These are phyloP conservation scores for Hirsutella minnesotensis DNA, from an alignment of 2,329 filamentous ascomycete species.

Conservation along the genomic window DNA sequence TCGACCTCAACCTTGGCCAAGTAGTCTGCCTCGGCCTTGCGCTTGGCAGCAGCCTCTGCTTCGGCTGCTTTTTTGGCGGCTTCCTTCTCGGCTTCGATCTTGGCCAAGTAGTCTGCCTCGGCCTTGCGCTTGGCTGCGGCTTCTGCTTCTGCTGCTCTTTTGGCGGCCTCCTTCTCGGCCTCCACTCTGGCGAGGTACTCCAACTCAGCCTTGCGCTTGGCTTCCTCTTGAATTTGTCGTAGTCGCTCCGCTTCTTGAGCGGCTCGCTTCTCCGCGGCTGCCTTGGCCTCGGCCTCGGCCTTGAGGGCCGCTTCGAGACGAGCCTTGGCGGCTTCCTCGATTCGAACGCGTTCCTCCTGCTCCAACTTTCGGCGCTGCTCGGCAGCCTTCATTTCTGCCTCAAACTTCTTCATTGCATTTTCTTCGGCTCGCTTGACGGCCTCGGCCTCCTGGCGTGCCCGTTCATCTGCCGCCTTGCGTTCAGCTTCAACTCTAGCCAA, in stretches of 20 bases:
- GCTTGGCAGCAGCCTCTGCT: conserved; percentile 32
- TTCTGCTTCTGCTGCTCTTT: conserved; percentile 24
- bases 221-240: conserved; percentile 25
- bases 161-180: conserved; percentile 28
- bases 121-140: conserved; percentile 40
- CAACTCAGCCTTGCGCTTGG: conserved; percentile 24
- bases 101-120: conserved; percentile 50
- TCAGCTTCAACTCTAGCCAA: conserved; percentile 32
- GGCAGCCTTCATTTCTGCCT: conserved; percentile 29
- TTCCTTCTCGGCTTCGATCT: conserved; percentile 32
- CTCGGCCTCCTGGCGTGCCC: conserved; percentile 22
- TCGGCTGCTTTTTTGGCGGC: neutral
- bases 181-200: conserved; percentile 27
- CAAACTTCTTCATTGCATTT: conserved; percentile 24
- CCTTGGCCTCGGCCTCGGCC: conserved; percentile 28
- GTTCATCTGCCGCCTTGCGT: conserved; percentile 33
- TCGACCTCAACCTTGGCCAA: neutral
- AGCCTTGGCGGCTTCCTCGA: conserved; percentile 34
- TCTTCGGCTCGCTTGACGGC: conserved; percentile 23
- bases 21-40: conserved; percentile 31
- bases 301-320: conserved; percentile 30
- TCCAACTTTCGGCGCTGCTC: conserved; percentile 29
- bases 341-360: conserved; percentile 25
- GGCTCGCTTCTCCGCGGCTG: conserved; percentile 25
- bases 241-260: conserved; percentile 31